Conservation (phyloP, 2,329 filamentous ascomycete species). For the Aspergillus sp. region DNA sequence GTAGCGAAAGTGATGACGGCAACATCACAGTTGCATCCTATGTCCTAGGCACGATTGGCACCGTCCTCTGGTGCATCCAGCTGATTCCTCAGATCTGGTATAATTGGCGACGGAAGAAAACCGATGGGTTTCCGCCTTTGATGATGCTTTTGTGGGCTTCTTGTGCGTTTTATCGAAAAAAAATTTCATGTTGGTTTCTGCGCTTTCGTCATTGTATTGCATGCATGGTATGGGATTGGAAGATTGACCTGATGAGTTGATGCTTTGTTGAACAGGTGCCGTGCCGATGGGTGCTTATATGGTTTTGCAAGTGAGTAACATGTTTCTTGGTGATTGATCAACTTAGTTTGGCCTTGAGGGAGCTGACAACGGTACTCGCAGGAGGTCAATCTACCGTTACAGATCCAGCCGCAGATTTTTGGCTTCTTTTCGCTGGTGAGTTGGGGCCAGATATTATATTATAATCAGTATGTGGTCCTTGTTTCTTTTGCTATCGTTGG, state of each 20-base stretch:
- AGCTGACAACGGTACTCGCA: conserved; percentile 26
- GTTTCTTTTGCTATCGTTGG: too few relatives aligned
- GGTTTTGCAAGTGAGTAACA: conserved; percentile 47
- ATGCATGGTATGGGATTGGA: neutral
- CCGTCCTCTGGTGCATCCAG: conserved; percentile 45
- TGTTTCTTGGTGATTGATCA: neutral
- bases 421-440: conserved; percentile 51
- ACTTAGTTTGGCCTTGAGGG: neutral
- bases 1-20: conserved; percentile 15
- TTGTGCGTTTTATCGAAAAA: conserved; percentile 38
- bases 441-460: conserved; percentile 57
- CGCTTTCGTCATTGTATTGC: neutral
- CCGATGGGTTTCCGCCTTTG: conserved; percentile 59
- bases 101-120: conserved; percentile 63
- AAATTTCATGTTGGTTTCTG: neutral
- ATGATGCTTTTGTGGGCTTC: conserved; percentile 68
- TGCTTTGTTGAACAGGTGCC: conserved; percentile 29
- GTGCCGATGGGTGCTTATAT: conserved; percentile 57
- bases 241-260: neutral
- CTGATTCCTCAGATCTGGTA: conserved; percentile 57
- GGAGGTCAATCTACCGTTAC: conserved; percentile 58
- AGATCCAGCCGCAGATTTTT: conserved; percentile 59
- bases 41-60: conserved; percentile 45
- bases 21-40: conserved; percentile 40
- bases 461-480: conserved; percentile 46